Conservation (phyloP, 176 grass and related monocot genomes). For the Zea luxurians region DNA sequence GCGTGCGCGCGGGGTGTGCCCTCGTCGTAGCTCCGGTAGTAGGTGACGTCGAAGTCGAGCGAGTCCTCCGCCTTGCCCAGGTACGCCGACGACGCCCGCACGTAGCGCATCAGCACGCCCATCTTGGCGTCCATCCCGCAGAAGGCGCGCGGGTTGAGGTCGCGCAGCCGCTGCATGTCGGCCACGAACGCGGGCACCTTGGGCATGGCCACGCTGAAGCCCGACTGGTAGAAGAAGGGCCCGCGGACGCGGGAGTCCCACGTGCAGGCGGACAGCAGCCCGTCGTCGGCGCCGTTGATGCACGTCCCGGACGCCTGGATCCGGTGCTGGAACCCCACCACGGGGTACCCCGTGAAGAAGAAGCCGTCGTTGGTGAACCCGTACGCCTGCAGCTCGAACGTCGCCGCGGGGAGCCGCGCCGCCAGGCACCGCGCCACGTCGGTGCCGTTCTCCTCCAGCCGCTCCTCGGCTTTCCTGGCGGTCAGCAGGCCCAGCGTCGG, state of each 20-base stretch:
- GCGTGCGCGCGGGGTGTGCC: slow-evolving; percentile 17
- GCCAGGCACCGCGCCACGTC: not conserved
- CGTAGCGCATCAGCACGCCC: slow-evolving; percentile 54
- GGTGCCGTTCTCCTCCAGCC: slow-evolving; percentile 1
- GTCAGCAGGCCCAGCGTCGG: not conserved
- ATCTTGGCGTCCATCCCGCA: slow-evolving; percentile 45
- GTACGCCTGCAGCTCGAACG: slow-evolving; percentile 14
- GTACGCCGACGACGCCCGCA: slow-evolving; percentile 44
- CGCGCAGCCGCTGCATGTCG: slow-evolving; percentile 50
- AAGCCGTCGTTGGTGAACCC: slow-evolving; percentile 31
- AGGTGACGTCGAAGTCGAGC: slow-evolving; percentile 58
- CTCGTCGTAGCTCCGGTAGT: slow-evolving; percentile 47
- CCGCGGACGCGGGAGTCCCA: slow-evolving; percentile 45
- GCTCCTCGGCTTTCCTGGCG: not conserved
- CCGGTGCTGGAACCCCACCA: slow-evolving; percentile 51
- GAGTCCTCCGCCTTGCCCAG: slow-evolving; percentile 55
- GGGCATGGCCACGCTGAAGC: slow-evolving; percentile 46
- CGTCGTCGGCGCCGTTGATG: slow-evolving; percentile 37
- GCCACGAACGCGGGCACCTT: slow-evolving; percentile 39
- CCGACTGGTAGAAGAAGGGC: slow-evolving; percentile 39
- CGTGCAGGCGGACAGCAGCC: slow-evolving; percentile 32
- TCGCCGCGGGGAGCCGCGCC: not conserved
- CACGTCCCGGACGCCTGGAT: slow-evolving; percentile 44
- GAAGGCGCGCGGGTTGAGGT: slow-evolving; percentile 44
- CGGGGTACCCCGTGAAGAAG: slow-evolving; percentile 61